These are phyloP conservation scores for Nakazawaea wyomingensis DNA, from an alignment of 805 yeast species.

Conservation along the genomic window DNA sequence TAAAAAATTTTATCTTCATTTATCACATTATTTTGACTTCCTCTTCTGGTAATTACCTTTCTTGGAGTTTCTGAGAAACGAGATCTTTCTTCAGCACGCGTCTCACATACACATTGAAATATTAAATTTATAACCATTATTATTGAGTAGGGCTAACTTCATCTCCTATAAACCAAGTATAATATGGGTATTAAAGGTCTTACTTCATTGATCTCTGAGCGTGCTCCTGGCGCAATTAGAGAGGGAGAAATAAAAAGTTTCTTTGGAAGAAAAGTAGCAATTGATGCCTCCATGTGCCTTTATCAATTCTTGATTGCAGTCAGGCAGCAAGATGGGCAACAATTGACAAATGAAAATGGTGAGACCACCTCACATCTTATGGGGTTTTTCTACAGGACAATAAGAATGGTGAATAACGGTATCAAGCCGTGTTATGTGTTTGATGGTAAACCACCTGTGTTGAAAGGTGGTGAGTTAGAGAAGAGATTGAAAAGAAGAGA, in stretches of 20 bases:
- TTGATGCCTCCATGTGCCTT: constrained; percentile 93
- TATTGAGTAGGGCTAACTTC: no score
- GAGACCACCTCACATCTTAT: constrained; percentile 90
- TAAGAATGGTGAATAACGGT: constrained; percentile 86
- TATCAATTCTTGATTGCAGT: constrained; percentile 96
- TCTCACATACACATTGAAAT: no score
- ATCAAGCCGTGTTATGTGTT: constrained; percentile 94
- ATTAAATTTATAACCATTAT: no score
- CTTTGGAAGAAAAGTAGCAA: constrained; percentile 95
- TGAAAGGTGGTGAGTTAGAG: constrained; percentile 89
- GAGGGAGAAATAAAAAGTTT: constrained; percentile 77
- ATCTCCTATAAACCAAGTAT: background rate
- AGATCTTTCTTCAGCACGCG: no score
- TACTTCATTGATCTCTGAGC: constrained; percentile 79
- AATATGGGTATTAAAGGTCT: constrained; percentile 55
- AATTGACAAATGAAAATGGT: constrained; percentile 81
- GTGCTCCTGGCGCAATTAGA: constrained; percentile 79
- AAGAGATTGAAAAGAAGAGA: constrained; percentile 78
- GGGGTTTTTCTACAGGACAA: constrained; percentile 95
- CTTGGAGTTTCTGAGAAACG: no score
- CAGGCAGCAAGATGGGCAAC: constrained; percentile 95
- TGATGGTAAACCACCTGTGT: constrained; percentile 95
- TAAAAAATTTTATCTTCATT: no score
- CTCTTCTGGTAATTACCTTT: background rate
- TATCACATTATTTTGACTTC: constrained; percentile 1